Evolutionary conservation across 2,329 filamentous ascomycete genomes (phyloP).

Genomic region (Erysiphe pulchra): DNA sequence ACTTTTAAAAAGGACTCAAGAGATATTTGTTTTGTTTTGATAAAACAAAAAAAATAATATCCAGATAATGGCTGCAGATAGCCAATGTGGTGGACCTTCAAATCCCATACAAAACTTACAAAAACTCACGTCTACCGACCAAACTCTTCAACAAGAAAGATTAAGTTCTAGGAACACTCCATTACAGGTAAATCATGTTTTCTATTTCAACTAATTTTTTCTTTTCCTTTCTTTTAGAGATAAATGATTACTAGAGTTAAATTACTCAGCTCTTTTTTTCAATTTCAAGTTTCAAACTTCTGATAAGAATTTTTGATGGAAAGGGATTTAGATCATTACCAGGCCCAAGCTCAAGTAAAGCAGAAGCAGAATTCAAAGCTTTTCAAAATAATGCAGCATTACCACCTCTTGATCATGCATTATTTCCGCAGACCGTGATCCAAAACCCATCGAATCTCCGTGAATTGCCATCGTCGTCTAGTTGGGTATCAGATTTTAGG

Average conservation of each 20-base stretch:
- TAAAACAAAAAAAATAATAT: too few relatives aligned
- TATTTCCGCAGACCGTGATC: constrained; percentile 3
- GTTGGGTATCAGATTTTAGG: constrained; percentile 20
- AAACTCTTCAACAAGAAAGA: constrained; percentile 46
- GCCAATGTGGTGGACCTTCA: constrained; percentile 38
- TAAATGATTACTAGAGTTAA: too few relatives aligned
- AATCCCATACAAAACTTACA: constrained; percentile 48
- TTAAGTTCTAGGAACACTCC: constrained; percentile 26
- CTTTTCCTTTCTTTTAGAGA: background rate
- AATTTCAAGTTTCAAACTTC: constrained; percentile 1
- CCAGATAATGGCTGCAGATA: constrained; percentile 20
- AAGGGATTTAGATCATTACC: constrained; percentile 35
- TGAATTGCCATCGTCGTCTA: constrained; percentile 3
- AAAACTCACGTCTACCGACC: constrained; percentile 39
- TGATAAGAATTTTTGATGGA: background rate
- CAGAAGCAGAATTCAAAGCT: constrained; percentile 43
- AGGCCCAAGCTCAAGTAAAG: constrained; percentile 23
- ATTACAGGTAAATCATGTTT: constrained; percentile 22
- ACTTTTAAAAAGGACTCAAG: too few relatives aligned
- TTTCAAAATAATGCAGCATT: constrained; percentile 28
- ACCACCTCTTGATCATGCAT: constrained; percentile 13
- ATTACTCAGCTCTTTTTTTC: too few relatives aligned
- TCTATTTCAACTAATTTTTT: background rate
- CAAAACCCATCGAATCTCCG: constrained; percentile 2
- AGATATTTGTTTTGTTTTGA: too few relatives aligned